phyloP scores from a whole-genome alignment of 805 yeast species.

The Saturnispora gosingensis region DNA sequence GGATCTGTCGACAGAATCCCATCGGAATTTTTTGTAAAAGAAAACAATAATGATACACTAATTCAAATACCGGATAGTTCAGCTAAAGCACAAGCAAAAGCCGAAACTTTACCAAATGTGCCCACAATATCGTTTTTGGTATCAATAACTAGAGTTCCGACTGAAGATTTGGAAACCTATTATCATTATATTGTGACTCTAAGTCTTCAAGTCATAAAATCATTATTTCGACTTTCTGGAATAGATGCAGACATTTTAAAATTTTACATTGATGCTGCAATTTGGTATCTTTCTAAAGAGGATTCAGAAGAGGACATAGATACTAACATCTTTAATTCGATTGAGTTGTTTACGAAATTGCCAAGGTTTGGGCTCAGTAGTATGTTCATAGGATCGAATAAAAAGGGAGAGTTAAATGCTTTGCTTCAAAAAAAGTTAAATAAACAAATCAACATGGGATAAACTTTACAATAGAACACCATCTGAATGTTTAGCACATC shows the following conservation, averaged over 20 bases:
- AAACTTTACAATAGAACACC: background rate
- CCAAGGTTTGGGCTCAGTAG: conserved; percentile 31
- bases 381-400: conserved; percentile 24
- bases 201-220: conserved; percentile 18
- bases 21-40: conserved; percentile 8
- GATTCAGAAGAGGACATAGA: conserved; percentile 8
- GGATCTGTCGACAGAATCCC: conserved; percentile 18
- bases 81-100: background rate
- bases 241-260: conserved; percentile 40
- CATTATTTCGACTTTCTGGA: conserved; percentile 34
- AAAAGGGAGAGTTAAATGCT: background rate
- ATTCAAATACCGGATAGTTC: conserved; percentile 11
- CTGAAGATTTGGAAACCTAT: conserved; percentile 19
- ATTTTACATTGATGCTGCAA: conserved; percentile 37
- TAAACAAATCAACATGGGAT: conserved; percentile 9
- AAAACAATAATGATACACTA: background rate
- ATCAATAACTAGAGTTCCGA: conserved; percentile 26
- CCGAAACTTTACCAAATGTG: conserved; percentile 33
- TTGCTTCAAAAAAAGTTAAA: conserved; percentile 1
- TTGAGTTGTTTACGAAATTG: conserved; percentile 25
- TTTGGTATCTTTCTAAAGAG: conserved; percentile 16
- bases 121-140: conserved; percentile 40
- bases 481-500: too few relatives aligned
- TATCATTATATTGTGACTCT: conserved; percentile 31
- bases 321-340: conserved; percentile 15